Base-by-base conservation (phyloP, 2,329 filamentous ascomycete species). In the Sordariomycetes sp. region DNA sequence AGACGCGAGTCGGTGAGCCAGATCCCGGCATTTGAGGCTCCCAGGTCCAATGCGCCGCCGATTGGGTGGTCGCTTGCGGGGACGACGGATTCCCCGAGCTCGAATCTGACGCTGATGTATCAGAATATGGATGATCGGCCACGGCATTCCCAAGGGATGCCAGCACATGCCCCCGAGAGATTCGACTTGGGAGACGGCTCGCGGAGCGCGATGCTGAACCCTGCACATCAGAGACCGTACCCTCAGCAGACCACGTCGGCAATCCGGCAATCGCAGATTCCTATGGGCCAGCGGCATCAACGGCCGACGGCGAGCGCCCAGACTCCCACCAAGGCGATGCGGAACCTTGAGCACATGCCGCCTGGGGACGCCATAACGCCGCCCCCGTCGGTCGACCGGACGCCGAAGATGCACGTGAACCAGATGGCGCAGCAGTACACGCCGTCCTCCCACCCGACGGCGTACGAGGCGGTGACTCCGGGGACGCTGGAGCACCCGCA, bases 21-120 rank as follows among this genome's bases (percentile, higher is more conserved):
- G 3, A 74, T 82, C 24, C 70, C 75, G 2, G 71, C 70, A 12
- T 69, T 77, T 5, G 75, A 79, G 46, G 71, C 73, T 35, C 72
- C 76, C 1, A 67, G 75, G 0, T 80, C 79, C 0, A 78, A 76
- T 55, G 72, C 74, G 1, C 73, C 75, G 10, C 76, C 75, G 0
- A 89, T 95, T 60, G 90, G 89, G 1, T 95, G 89, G 87, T 91
- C 89, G 8, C 73, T 96, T n/a, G 90, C 90, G 0, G 90, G 90
- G 16, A 93, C 87, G 1, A 91, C 89, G 58, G 90, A 95, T 66
- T 94, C 89, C 3, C 87, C 89, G 1, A 91, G 85, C 62, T 90
- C 90, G 0, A 94, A 89, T 66, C 74, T 96, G 4, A 92, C 90
- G 1, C 80, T 93, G 59, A 82, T 95, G 67, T 95, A 90, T 67